A percentile compares a stretch with the other conserved stretches of the same genome.
phyloP scores from a whole-genome alignment of 768 basidiomycete genomes.

The Polyporus arcularius region DNA sequence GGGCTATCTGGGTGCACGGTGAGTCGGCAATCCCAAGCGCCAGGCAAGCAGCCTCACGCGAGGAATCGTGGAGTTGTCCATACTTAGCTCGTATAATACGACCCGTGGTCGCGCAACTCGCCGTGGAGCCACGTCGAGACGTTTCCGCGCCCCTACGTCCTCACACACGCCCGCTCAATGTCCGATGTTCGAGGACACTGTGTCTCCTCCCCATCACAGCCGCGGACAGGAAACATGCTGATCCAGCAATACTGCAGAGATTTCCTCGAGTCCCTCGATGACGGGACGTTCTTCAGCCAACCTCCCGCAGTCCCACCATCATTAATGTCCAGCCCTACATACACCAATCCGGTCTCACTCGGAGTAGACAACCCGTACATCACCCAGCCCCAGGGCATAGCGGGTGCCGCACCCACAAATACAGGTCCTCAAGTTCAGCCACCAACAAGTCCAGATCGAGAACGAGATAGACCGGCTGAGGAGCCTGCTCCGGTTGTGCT shows the following conservation, averaged over 20 bases:
- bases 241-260: slow-evolving; percentile 50
- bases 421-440: slow-evolving; percentile 18
- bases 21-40: too few species aligned
- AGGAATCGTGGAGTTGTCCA: too few species aligned
- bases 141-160: too few species aligned
- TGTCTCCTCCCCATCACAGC: too few species aligned
- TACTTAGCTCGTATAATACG: too few species aligned
- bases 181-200: too few species aligned
- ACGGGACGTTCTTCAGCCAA: slow-evolving; percentile 75
- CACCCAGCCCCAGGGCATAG: slow-evolving; percentile 25
- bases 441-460: slow-evolving; percentile 20
- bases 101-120: too few species aligned
- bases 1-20: too few species aligned
- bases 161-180: too few species aligned
- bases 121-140: too few species aligned
- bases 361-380: slow-evolving; percentile 29
- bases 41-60: too few species aligned
- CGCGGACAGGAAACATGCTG: too few species aligned
- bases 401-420: slow-evolving; percentile 14
- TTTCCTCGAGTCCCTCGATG: slow-evolving; percentile 86
- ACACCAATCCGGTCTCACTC: slow-evolving; percentile 24
- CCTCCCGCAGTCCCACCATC: slow-evolving; percentile 51
- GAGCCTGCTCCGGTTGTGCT: slow-evolving; percentile 54
- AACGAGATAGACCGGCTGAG: slow-evolving; percentile 36
- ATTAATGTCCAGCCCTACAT: slow-evolving; percentile 39